Evolutionary conservation across 2,329 filamentous ascomycete genomes (phyloP), one percentile per base, ranked within the genome.

Genomic region (Colletotrichum sp.): DNA sequence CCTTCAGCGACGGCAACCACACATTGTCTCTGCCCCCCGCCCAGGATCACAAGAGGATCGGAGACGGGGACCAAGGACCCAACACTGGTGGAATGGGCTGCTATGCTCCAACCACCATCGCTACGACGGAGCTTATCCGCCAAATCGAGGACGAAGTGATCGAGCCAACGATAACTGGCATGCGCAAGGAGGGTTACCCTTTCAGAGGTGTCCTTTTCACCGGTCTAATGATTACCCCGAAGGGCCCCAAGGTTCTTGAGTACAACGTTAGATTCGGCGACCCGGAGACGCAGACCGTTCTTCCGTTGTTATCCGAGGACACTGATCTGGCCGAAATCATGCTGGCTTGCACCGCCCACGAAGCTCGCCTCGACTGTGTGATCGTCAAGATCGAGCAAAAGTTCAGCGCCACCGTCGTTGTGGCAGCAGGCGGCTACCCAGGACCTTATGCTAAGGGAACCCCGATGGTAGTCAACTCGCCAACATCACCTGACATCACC

Each of bases 181-280:
- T 98, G 95, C 90, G 93, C 79, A 90, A 90, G 75, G 96, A 98
- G 81, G 90, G 92, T 83, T 90, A 91, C 55, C 90, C 89, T 13
- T 93, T 93, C 81, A 85, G 88, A 55, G 93, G 94, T 66, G 89
- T 94, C 34, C 87, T 96, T 9, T 95, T 95, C 83, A 95, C 93
- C 2, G 96, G 95, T 8, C 84, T 97, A 36, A 97, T 97, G 94
- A 92, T 97, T 84, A 95, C 94, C 18, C 89, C 91, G 76, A 82
- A 87, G 54, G 95, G 95, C 1, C 92, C 94, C 12, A 94, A 94
- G 82, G 92, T 94, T 8, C 88, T 98, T 61, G 95, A 98, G 83
- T 98, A 98, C 86, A 98, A 98, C 78, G 95, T 96, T 43, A 91
- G 95, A 66, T 97, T 97, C 80, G 95, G 95, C 54, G 95, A 98